phyloP scores from a whole-genome alignment of 2,329 filamentous ascomycete species.

The Onygenales sp. region DNA sequence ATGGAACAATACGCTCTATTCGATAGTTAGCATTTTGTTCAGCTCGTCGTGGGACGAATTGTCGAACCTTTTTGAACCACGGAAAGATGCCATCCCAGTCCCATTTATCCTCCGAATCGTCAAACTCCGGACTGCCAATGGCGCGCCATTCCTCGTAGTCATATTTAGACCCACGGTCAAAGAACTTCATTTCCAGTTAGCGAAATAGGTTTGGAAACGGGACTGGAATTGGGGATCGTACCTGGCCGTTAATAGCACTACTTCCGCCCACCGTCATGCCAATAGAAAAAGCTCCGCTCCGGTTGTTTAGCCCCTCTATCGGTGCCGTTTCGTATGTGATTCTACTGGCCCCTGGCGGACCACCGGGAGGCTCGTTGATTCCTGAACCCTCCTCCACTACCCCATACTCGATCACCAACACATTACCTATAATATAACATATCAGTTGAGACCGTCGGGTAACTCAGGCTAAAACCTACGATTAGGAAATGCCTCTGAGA shows the following conservation, averaged over 20 bases:
- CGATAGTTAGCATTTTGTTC: not conserved
- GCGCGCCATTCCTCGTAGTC: constrained; percentile 28
- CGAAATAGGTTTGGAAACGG: not conserved
- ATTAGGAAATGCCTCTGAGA: not conserved
- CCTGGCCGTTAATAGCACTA: not conserved
- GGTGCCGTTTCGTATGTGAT: not conserved
- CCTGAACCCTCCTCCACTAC: constrained; percentile 7
- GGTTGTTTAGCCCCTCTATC: not conserved
- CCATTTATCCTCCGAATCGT: not conserved
- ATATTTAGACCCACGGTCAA: constrained; percentile 18
- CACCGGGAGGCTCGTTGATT: not conserved
- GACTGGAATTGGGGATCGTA: not conserved
- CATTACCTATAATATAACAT: not conserved
- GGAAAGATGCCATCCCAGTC: not conserved
- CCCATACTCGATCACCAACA: constrained; percentile 13
- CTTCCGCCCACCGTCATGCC: not conserved
- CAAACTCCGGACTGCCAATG: constrained; percentile 18
- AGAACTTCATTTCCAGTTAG: not conserved
- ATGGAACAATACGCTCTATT: not conserved
- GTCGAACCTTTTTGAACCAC: not conserved
- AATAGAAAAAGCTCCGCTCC: not conserved
- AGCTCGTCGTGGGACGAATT: not conserved
- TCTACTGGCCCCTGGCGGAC: not conserved
- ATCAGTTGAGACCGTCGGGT: not conserved
- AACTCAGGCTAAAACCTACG: not conserved